A percentile compares a stretch with the other conserved stretches of the same genome.
Conservation (phyloP, 2,329 filamentous ascomycete species). For the Tricladium varicosporioides region DNA sequence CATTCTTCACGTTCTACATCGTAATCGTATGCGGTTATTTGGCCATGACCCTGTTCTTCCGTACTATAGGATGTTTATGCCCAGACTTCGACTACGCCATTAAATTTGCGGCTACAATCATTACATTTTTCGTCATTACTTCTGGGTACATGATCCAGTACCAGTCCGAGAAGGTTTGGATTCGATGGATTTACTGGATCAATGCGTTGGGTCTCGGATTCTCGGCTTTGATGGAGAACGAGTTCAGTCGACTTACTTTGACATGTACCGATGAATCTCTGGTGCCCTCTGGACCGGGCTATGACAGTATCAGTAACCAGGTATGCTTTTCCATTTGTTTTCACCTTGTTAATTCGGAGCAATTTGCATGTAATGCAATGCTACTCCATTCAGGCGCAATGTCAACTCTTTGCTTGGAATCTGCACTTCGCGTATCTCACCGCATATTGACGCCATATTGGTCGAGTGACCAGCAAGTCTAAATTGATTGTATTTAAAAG, state of each 20-base stretch:
- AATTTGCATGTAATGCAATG: background rate
- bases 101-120: constrained; percentile 75
- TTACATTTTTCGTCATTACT: constrained; percentile 79
- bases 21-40: constrained; percentile 68
- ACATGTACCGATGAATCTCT: constrained; percentile 67
- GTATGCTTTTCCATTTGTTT: background rate
- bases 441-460: background rate
- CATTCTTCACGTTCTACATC: constrained; percentile 76
- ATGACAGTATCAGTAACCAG: constrained; percentile 70
- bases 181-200: constrained; percentile 78
- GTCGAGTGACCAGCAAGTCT: background rate
- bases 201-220: constrained; percentile 76
- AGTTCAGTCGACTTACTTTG: constrained; percentile 69
- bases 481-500: background rate
- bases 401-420: background rate
- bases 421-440: background rate
- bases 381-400: background rate
- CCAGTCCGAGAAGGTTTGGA: constrained; percentile 69
- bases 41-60: constrained; percentile 75
- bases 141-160: constrained; percentile 84
- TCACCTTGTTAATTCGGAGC: background rate
- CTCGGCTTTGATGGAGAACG: constrained; percentile 79
- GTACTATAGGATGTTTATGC: constrained; percentile 71
- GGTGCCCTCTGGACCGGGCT: constrained; percentile 68
- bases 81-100: constrained; percentile 84